Conservation (phyloP, 2,329 filamentous ascomycete species). For the Alternaria atra region DNA sequence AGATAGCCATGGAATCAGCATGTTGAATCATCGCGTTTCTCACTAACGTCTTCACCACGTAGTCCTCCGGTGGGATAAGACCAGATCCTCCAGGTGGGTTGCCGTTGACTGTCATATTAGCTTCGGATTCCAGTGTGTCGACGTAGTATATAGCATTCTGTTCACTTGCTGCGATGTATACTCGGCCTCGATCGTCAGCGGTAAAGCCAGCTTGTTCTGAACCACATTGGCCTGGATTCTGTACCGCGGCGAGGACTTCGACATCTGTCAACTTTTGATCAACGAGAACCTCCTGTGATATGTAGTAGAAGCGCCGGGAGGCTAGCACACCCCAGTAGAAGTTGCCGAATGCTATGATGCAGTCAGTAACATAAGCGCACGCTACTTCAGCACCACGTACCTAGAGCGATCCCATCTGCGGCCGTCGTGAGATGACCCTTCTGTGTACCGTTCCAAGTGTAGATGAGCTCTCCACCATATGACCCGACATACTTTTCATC, state of each 20-base stretch:
- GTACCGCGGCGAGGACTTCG: constrained; percentile 49
- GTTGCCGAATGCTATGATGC: constrained; percentile 46
- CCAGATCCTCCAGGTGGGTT: constrained; percentile 44
- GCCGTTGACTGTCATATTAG: constrained; percentile 49
- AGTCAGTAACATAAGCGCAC: constrained; percentile 1
- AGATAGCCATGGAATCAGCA: constrained; percentile 53
- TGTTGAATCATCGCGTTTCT: constrained; percentile 55
- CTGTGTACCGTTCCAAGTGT: constrained; percentile 49
- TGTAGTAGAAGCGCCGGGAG: constrained; percentile 53
- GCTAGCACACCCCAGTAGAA: constrained; percentile 57
- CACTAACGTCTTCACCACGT: constrained; percentile 53
- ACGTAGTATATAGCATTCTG: constrained; percentile 58
- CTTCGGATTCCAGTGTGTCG: constrained; percentile 48
- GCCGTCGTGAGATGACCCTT: constrained; percentile 43
- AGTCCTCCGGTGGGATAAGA: constrained; percentile 46
- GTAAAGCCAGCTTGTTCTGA: constrained; percentile 56
- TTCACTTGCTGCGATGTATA: constrained; percentile 55
- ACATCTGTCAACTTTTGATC: constrained; percentile 46
- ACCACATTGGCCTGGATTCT: constrained; percentile 52
- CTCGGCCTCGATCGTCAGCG: constrained; percentile 53
- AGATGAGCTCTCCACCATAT: constrained; percentile 48
- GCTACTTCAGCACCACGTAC: constrained; percentile 2
- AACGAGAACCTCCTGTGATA: constrained; percentile 48
- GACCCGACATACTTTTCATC: constrained; percentile 53
- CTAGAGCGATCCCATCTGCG: constrained; percentile 52